Percentiles rank a stretch among this genome's conserved stretches.
Evolutionary conservation across 768 basidiomycete genomes (phyloP).

Genomic region (Tylopilus plumbeoviolaceoides): DNA sequence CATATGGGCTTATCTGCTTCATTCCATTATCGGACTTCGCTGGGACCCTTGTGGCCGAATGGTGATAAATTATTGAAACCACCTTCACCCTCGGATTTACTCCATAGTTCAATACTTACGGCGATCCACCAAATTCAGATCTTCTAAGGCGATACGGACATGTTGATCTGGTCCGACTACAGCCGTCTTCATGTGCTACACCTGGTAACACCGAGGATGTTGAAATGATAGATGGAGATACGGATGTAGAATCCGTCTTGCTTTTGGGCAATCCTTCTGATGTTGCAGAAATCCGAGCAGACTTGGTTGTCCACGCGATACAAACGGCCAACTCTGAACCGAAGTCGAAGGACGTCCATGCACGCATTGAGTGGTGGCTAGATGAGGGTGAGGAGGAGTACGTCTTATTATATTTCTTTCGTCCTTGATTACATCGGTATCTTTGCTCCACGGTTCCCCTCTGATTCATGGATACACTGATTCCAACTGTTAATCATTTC

Average conservation of each 20-base stretch:
- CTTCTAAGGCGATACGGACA: slow-evolving; percentile 94
- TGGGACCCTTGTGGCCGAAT: neutral
- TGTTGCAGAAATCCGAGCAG: slow-evolving; percentile 72
- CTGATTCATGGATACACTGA: too few relatives aligned
- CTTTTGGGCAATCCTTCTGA: slow-evolving; percentile 71
- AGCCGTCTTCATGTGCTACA: slow-evolving; percentile 27
- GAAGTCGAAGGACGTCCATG: slow-evolving; percentile 10
- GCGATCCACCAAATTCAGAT: slow-evolving; percentile 87
- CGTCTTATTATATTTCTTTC: slow-evolving; percentile 21
- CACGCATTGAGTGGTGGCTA: slow-evolving; percentile 88
- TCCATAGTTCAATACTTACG: slow-evolving; percentile 90
- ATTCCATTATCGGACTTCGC: neutral
- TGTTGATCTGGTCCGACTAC: slow-evolving; percentile 68
- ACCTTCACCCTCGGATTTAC: too few relatives aligned
- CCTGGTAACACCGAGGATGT: slow-evolving; percentile 3
- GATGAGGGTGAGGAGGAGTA: slow-evolving; percentile 90
- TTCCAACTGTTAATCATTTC: neutral
- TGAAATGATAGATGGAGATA: slow-evolving; percentile 7
- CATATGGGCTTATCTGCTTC: neutral
- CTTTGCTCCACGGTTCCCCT: too few relatives aligned
- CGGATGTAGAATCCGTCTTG: slow-evolving; percentile 17
- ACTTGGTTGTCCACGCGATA: slow-evolving; percentile 52
- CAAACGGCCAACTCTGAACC: slow-evolving; percentile 5
- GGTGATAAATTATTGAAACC: neutral
- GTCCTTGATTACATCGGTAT: neutral